Percentiles rank a stretch among this genome's conserved stretches.
phyloP scores from a whole-genome alignment of 2,329 filamentous ascomycete species.

The Diaporthe longicolla region DNA sequence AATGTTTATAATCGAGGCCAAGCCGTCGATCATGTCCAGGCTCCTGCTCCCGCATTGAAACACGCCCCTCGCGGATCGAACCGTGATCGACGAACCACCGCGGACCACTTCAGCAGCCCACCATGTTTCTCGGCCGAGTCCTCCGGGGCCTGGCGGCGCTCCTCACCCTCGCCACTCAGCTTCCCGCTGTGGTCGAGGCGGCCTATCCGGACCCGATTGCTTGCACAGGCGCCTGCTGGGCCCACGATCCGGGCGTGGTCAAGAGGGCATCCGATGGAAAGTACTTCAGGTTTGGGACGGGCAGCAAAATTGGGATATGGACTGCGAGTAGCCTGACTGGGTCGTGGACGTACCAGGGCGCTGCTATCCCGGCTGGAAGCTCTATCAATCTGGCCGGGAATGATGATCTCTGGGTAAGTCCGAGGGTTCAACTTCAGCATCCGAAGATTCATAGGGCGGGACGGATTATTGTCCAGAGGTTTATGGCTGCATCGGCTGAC shows the following conservation, averaged over 20 bases:
- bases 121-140: conserved; percentile 32
- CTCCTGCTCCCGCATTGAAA: neutral
- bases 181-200: conserved; percentile 42
- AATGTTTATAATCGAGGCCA: conserved; percentile 7
- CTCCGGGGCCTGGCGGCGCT: conserved; percentile 19
- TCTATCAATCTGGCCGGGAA: conserved; percentile 57
- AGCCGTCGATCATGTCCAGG: conserved; percentile 1
- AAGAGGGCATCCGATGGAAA: conserved; percentile 53
- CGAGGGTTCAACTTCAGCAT: neutral
- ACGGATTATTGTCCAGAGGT: neutral
- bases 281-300: conserved; percentile 57
- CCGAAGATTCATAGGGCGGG: too few species aligned
- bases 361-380: conserved; percentile 55
- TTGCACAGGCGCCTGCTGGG: conserved; percentile 55
- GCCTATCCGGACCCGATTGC: conserved; percentile 51
- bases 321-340: conserved; percentile 52
- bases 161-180: conserved; percentile 36
- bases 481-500: neutral
- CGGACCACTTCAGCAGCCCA: neutral
- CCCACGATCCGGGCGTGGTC: conserved; percentile 56
- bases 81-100: conserved; percentile 15
- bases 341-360: conserved; percentile 59
- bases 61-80: conserved; percentile 4
- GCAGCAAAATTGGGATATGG: conserved; percentile 53
- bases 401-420: conserved; percentile 58